Evolutionary conservation across 2,329 filamentous ascomycete species (phyloP).

Genomic region (Phaeomoniella chlamydospora): DNA sequence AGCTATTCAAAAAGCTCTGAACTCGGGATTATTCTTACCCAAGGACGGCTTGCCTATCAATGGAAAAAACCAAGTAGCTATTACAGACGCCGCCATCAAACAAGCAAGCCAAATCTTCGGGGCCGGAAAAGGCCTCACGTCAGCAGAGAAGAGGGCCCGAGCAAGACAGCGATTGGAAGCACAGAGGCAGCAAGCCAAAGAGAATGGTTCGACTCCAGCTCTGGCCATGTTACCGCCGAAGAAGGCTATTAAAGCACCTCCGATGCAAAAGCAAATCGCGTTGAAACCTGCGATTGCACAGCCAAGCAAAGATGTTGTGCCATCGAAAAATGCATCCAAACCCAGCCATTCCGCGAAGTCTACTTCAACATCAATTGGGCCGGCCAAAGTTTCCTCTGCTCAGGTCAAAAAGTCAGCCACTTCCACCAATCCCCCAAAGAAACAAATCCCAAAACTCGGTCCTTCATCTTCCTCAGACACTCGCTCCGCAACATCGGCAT

Average conservation of each 20-base stretch:
- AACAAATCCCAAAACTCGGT: neutral
- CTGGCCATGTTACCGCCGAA: neutral
- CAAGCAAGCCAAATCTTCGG: neutral
- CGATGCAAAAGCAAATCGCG: neutral
- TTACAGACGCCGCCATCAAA: neutral
- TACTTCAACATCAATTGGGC: neutral
- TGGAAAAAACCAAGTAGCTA: neutral
- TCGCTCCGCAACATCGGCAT: neutral
- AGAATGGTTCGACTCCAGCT: no score
- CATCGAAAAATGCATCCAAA: neutral
- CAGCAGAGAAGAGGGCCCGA: neutral
- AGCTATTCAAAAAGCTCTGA: neutral
- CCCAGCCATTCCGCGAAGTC: neutral
- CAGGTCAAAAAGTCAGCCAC: neutral
- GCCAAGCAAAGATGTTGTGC: neutral
- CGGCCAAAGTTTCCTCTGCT: neutral
- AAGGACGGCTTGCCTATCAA: neutral
- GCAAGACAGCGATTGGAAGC: neutral
- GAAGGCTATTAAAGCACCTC: neutral
- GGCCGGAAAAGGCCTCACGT: neutral
- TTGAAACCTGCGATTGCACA: neutral
- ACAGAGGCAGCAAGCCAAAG: no score
- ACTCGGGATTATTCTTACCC: neutral
- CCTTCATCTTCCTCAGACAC: neutral
- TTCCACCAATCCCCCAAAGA: neutral